Conservation (phyloP, 1,284 basidiomycete species). For the Marasmius sp. region DNA sequence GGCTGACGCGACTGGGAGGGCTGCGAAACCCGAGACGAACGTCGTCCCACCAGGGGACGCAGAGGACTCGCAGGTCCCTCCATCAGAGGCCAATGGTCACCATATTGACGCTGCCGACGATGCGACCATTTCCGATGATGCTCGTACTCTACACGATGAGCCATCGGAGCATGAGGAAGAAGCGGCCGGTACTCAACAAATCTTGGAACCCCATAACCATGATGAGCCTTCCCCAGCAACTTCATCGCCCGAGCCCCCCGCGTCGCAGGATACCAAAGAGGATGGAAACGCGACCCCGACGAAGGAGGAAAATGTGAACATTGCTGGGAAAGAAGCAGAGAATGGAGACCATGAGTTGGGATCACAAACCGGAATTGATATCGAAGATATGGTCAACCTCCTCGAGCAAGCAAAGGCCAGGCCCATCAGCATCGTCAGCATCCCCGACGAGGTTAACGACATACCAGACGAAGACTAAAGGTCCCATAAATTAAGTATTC, state of each 20-base stretch:
- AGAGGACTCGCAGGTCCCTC: not conserved
- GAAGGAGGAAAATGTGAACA: not conserved
- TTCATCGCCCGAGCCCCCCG: not conserved
- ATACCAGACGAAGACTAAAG: slow-evolving; percentile 42
- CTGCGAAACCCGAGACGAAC: slow-evolving; percentile 14
- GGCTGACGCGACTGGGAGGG: slow-evolving; percentile 10
- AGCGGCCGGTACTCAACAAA: not conserved
- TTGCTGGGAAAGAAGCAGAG: not conserved
- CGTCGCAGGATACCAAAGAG: not conserved
- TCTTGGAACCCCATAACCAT: not conserved
- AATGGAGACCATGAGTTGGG: not conserved
- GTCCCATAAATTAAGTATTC: not conserved
- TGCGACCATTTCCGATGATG: not conserved
- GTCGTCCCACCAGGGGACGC: not conserved
- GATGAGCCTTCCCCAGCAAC: not conserved
- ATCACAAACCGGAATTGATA: slow-evolving; percentile 35
- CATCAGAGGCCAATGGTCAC: not conserved
- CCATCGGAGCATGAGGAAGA: not conserved
- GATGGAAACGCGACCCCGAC: not conserved
- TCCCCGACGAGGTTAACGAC: slow-evolving; percentile 50
- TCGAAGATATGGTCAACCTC: slow-evolving; percentile 65
- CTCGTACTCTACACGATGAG: not conserved
- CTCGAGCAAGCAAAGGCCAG: slow-evolving; percentile 51
- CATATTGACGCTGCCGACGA: not conserved
- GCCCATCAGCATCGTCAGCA: slow-evolving; percentile 42